These are phyloP conservation scores for Sordariomycetes sp. DNA, from an alignment of 2,329 filamentous ascomycete species.

Conservation along the genomic window DNA sequence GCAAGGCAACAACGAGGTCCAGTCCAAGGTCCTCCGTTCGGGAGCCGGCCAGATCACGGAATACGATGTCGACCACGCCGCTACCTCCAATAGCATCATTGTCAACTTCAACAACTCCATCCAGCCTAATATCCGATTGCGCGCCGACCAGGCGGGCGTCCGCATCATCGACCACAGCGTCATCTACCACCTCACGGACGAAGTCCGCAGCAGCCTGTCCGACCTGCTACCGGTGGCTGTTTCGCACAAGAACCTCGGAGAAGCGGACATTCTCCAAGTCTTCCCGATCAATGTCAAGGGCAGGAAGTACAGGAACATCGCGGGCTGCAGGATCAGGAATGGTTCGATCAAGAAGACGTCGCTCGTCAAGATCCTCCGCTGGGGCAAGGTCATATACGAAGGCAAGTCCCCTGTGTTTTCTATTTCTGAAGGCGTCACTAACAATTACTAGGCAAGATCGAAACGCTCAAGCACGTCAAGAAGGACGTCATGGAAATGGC, in stretches of 20 bases:
- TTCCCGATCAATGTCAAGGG: slow-evolving; percentile 79
- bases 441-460: slow-evolving; percentile 54
- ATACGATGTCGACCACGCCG: slow-evolving; percentile 83
- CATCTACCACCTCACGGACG: slow-evolving; percentile 73
- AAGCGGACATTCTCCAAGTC: slow-evolving; percentile 75
- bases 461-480: slow-evolving; percentile 83
- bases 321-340: slow-evolving; percentile 81
- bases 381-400: slow-evolving; percentile 65
- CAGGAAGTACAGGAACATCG: slow-evolving; percentile 63
- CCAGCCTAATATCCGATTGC: slow-evolving; percentile 55
- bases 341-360: slow-evolving; percentile 57
- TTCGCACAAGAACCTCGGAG: slow-evolving; percentile 65
- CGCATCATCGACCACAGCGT: slow-evolving; percentile 76
- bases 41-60: slow-evolving; percentile 72
- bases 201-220: slow-evolving; percentile 59
- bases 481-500: slow-evolving; percentile 84
- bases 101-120: slow-evolving; percentile 78
- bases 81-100: slow-evolving; percentile 64
- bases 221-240: slow-evolving; percentile 60
- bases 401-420: slow-evolving; percentile 47
- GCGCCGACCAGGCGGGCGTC: slow-evolving; percentile 65
- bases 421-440: slow-evolving; percentile 1
- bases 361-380: slow-evolving; percentile 63
- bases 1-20: slow-evolving; percentile 78
- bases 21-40: slow-evolving; percentile 65